Base-by-base conservation (phyloP, 2,329 filamentous ascomycete genomes). In the Clarireedia sp. region DNA sequence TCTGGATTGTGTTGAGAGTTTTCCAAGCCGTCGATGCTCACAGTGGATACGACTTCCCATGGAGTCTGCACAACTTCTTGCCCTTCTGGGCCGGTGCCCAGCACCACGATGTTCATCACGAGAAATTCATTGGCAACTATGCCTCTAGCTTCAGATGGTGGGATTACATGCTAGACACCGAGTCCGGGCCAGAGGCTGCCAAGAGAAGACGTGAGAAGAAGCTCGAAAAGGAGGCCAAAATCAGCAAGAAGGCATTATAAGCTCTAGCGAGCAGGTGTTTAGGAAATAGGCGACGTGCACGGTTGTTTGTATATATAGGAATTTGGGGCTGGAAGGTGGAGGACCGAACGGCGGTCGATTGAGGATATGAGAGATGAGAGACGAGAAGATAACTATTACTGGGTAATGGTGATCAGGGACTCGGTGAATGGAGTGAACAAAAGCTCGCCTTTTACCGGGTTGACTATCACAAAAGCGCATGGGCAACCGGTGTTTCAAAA, bases 51-150 rank as follows among this genome's bases (percentile, higher is more conserved):
- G 94, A 99, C 70, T 97, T 99, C 75, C 94, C 94, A 59, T 99
- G 91, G 90, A 92, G 87, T 68, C 75, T 99, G 74, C 90, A 91
- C 73, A 89, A 96, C 73, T 88, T 97, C 78, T 76, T 99, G 51
- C 94, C 94, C 37, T 91, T 99, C 82, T 99, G 94, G 94, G 92
- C 92, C 54, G 94, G 94, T 60, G 94, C 94, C 54, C 85, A 95
- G 66, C 92, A 97, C 75, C 94, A 99, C 76, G 94, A 99, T 69
- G 78, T 90, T 45, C 94, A 99, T 75, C 94, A 99, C 75, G 94
- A 99, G 78, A 90, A 90, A 71, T 99, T 99, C 75, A 90, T 99
- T 61, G 94, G 94, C 66, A 99, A 99, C 78, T 99, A 97, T 72
- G 79, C 92, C 51, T 96, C 90, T 70, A 95, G 89, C 78, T 99